Percentiles rank a stretch among this genome's conserved stretches.
Conservation (phyloP, 148 eudicot genomes). For the Oxyria digyna region DNA sequence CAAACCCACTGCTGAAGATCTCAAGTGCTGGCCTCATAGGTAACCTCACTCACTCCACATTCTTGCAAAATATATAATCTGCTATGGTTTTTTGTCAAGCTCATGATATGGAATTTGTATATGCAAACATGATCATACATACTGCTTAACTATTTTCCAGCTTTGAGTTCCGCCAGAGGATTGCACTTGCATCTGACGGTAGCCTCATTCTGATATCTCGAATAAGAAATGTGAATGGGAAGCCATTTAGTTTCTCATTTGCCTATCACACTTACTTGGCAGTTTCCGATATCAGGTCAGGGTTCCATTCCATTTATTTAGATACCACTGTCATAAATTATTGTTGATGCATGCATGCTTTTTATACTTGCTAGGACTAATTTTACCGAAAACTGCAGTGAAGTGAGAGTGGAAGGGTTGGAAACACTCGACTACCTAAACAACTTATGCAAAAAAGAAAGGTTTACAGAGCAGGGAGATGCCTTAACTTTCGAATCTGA, state of each 20-base stretch:
- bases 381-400: conserved; percentile 25
- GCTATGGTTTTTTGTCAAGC: background rate
- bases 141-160: conserved; percentile 18
- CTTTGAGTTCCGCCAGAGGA: conserved; percentile 71
- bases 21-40: conserved; percentile 84
- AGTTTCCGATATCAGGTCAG: conserved; percentile 74
- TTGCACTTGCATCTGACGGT: conserved; percentile 52
- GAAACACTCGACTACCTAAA: conserved; percentile 70
- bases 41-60: conserved; percentile 10
- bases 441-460: conserved; percentile 46
- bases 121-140: background rate
- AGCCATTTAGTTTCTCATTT: conserved; percentile 73
- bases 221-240: conserved; percentile 58
- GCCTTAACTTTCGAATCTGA: conserved; percentile 84
- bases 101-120: background rate
- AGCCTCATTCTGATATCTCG: conserved; percentile 52
- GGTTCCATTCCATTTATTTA: background rate
- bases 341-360: background rate
- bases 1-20: conserved; percentile 66
- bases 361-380: background rate
- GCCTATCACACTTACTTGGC: conserved; percentile 72
- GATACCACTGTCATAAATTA: background rate
- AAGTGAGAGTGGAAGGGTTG: conserved; percentile 75
- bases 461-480: conserved; percentile 75
- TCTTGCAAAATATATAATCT: background rate